Percentiles rank a stretch among this genome's conserved stretches.
These are phyloP conservation scores for Yamadazyma mexicana DNA, from an alignment of 1,139 yeast species.

Conservation along the genomic window DNA sequence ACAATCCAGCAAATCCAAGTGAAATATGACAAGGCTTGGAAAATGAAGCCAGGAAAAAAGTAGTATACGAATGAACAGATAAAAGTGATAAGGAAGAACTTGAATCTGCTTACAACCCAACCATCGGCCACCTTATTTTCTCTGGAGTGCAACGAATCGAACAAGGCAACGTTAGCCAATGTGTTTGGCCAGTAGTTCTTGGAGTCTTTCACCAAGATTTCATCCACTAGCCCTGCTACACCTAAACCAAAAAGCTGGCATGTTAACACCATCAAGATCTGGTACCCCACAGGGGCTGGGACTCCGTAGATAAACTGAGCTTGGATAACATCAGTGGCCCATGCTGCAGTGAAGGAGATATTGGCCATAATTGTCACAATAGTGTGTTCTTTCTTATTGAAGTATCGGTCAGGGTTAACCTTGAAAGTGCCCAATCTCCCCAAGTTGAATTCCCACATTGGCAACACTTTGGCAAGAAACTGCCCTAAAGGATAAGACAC, in stretches of 20 bases:
- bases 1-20: constrained; percentile 41
- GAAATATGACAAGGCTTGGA: constrained; percentile 32
- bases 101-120: constrained; percentile 34
- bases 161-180: constrained; percentile 55
- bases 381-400: constrained; percentile 64
- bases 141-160: constrained; percentile 49
- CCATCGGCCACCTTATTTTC: constrained; percentile 39
- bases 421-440: constrained; percentile 4
- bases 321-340: constrained; percentile 33
- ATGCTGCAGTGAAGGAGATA: constrained; percentile 6
- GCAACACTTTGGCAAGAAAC: constrained; percentile 36
- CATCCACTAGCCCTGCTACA: constrained; percentile 59
- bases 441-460: constrained; percentile 5
- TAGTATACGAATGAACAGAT: constrained; percentile 28
- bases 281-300: constrained; percentile 41
- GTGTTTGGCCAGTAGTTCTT: constrained; percentile 58
- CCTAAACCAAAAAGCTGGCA: constrained; percentile 65
- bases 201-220: constrained; percentile 57
- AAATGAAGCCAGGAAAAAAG: constrained; percentile 36
- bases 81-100: constrained; percentile 26
- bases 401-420: constrained; percentile 33
- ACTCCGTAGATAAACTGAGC: constrained; percentile 36
- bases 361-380: constrained; percentile 55
- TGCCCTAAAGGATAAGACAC: constrained; percentile 59
- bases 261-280: constrained; percentile 48